These are phyloP conservation scores for Agrocybe pediades DNA, from an alignment of 768 basidiomycete species.

Conservation along the genomic window DNA sequence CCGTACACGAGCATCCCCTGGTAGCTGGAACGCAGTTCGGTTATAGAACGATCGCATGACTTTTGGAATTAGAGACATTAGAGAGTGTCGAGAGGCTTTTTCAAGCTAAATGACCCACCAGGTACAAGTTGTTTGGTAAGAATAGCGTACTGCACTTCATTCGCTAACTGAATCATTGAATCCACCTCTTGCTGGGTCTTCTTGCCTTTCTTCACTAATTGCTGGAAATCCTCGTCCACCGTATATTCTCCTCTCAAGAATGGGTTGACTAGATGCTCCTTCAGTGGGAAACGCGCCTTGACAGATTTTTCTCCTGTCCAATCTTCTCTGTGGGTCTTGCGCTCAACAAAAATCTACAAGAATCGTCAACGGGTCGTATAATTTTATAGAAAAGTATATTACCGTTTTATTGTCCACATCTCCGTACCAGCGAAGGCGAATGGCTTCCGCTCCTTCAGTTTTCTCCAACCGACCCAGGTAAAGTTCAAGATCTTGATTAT, in stretches of 20 bases:
- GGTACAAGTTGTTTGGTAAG: slow-evolving; percentile 80
- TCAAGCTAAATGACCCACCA: slow-evolving; percentile 46
- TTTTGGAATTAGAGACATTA: slow-evolving; percentile 25
- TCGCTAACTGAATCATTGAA: slow-evolving; percentile 93
- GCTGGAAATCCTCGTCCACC: slow-evolving; percentile 91
- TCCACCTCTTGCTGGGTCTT: slow-evolving; percentile 93
- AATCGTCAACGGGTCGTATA: neutral
- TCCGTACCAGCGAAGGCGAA: slow-evolving; percentile 97
- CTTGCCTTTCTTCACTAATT: slow-evolving; percentile 84
- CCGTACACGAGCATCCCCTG: slow-evolving; percentile 97
- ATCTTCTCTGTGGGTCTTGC: slow-evolving; percentile 94
- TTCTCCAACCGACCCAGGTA: slow-evolving; percentile 98
- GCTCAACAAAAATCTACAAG: slow-evolving; percentile 78
- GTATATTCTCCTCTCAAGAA: slow-evolving; percentile 90
- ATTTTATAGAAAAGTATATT: slow-evolving; percentile 21
- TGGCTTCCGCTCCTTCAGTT: slow-evolving; percentile 97
- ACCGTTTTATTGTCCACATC: slow-evolving; percentile 82
- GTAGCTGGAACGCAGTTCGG: slow-evolving; percentile 97
- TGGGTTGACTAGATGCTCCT: slow-evolving; percentile 90
- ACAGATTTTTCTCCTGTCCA: slow-evolving; percentile 99
- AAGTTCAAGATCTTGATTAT: slow-evolving; percentile 92
- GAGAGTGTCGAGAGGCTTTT: neutral
- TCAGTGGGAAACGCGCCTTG: slow-evolving; percentile 94
- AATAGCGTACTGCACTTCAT: slow-evolving; percentile 92
- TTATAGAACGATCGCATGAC: slow-evolving; percentile 99